Percentiles rank a stretch among this genome's conserved stretches.
phyloP scores from a whole-genome alignment of 805 yeast species.

The Teunomyces stri region DNA sequence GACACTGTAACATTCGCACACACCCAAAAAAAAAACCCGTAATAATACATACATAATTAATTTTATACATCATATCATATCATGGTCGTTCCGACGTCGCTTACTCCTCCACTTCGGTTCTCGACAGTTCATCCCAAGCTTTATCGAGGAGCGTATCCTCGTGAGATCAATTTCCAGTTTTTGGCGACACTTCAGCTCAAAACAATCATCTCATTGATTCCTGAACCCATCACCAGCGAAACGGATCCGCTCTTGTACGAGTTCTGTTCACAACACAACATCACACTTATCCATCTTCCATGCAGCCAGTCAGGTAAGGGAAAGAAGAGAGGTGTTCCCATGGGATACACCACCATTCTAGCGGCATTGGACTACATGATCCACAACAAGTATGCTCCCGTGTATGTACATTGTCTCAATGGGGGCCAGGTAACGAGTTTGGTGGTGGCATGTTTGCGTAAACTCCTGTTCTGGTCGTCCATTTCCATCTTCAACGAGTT shows the following conservation, averaged over 20 bases:
- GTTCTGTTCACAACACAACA: constrained; percentile 54
- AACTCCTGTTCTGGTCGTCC: constrained; percentile 82
- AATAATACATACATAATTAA: background rate
- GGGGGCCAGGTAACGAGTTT: constrained; percentile 87
- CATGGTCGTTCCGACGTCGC: constrained; percentile 15
- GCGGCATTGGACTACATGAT: constrained; percentile 61
- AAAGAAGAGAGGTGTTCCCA: constrained; percentile 79
- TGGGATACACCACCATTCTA: constrained; percentile 61
- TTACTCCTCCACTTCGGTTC: constrained; percentile 79
- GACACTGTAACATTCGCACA: background rate
- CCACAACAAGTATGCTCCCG: constrained; percentile 60
- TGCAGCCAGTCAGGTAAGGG: constrained; percentile 70
- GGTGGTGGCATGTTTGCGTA: constrained; percentile 81
- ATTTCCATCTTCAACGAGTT: constrained; percentile 87
- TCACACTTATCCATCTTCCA: constrained; percentile 65
- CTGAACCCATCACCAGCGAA: constrained; percentile 60
- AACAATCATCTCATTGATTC: constrained; percentile 77
- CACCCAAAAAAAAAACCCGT: background rate
- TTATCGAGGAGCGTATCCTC: constrained; percentile 85
- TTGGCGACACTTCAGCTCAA: constrained; percentile 61
- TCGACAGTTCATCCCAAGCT: constrained; percentile 65
- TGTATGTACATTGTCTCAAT: constrained; percentile 81
- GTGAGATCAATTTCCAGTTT: constrained; percentile 68
- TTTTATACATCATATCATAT: background rate
- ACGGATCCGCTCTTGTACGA: constrained; percentile 49